phyloP scores from a whole-genome alignment of 2,329 filamentous ascomycete genomes.

The Chaetomiaceae sp. region DNA sequence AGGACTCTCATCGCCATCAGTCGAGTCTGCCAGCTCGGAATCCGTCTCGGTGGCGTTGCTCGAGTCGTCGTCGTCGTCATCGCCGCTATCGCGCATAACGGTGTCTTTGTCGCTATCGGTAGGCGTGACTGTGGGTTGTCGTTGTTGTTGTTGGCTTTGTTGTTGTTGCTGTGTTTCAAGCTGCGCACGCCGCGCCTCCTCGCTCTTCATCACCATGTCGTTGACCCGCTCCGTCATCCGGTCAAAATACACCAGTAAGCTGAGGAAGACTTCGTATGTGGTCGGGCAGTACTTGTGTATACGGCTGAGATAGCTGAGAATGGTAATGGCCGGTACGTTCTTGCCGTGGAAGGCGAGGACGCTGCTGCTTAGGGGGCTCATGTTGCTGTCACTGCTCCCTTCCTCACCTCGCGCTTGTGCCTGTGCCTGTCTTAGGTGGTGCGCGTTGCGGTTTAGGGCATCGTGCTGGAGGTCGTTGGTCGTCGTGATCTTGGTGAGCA shows the following conservation, averaged over 20 bases:
- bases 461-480: conserved; percentile 96
- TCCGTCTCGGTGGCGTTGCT: conserved; percentile 25
- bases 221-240: conserved; percentile 98
- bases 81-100: conserved; percentile 35
- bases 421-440: conserved; percentile 53
- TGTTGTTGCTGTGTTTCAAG: conserved; percentile 27
- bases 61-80: conserved; percentile 39
- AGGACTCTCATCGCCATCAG: conserved; percentile 26
- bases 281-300: conserved; percentile 99
- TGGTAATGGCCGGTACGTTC: conserved; percentile 95
- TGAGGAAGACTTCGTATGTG: conserved; percentile 96
- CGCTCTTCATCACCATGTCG: conserved; percentile 66
- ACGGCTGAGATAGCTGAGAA: conserved; percentile 87
- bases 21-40: conserved; percentile 19
- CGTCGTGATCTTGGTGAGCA: conserved; percentile 94
- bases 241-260: conserved; percentile 94
- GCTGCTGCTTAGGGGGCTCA: conserved; percentile 54
- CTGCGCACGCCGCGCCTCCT: conserved; percentile 44
- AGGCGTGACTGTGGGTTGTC: neutral
- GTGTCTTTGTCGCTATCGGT: conserved; percentile 30
- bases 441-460: conserved; percentile 69
- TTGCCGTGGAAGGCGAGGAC: conserved; percentile 97
- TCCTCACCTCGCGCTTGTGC: conserved; percentile 28
- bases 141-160: conserved; percentile 19
- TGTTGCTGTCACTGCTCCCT: conserved; percentile 36